Percentiles rank a stretch among this genome's conserved stretches.
phyloP scores from a whole-genome alignment of 2,329 filamentous ascomycete genomes.

The Madurella fahalii region DNA sequence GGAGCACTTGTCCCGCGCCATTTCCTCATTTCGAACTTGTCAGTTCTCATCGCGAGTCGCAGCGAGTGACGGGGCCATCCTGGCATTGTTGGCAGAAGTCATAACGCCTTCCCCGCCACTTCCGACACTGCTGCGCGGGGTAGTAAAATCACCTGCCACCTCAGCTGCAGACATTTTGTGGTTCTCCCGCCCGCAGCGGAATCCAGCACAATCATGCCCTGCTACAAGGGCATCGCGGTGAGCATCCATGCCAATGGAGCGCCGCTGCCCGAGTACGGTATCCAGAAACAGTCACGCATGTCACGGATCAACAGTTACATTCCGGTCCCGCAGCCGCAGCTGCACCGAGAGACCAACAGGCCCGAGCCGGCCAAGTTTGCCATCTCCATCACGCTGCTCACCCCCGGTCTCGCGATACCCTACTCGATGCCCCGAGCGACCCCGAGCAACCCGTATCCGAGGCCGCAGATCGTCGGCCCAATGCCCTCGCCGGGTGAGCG shows the following conservation, averaged over 20 bases:
- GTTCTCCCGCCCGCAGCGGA: constrained; percentile 16
- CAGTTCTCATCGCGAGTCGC: no score
- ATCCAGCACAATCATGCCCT: constrained; percentile 61
- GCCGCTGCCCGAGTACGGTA: constrained; percentile 86
- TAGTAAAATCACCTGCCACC: not conserved
- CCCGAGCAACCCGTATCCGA: constrained; percentile 70
- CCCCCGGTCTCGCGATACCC: constrained; percentile 80
- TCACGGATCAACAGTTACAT: constrained; percentile 97
- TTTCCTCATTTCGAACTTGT: not conserved
- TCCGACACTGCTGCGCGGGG: constrained; percentile 13
- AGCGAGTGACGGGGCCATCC: not conserved
- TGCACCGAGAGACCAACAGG: constrained; percentile 67
- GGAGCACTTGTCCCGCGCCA: not conserved
- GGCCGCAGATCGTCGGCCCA: constrained; percentile 74
- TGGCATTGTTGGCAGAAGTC: not conserved
- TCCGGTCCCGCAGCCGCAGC: constrained; percentile 82
- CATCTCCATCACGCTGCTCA: constrained; percentile 94
- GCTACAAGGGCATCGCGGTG: constrained; percentile 98
- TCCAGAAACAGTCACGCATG: constrained; percentile 87
- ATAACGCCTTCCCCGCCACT: constrained; percentile 1
- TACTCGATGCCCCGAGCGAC: constrained; percentile 87
- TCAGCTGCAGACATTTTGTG: constrained; percentile 7
- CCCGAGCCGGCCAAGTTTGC: constrained; percentile 94
- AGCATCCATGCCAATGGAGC: constrained; percentile 82
- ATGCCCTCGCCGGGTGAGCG: constrained; percentile 53